These are phyloP conservation scores for Nephelium lappaceum DNA, from an alignment of 345 rosid species.

Conservation along the genomic window DNA sequence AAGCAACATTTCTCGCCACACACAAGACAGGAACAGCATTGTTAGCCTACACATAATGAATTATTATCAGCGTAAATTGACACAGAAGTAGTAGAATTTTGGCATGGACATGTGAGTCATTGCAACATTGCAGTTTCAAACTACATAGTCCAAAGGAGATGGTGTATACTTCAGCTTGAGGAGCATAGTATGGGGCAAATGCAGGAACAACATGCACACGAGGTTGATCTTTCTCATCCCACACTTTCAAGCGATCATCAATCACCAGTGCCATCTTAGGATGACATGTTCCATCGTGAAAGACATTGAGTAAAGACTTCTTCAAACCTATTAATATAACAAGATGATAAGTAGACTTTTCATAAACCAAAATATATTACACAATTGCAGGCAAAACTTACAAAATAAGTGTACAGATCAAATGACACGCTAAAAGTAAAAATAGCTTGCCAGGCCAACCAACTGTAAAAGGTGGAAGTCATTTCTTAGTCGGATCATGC, in stretches of 20 bases:
- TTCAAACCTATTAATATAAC: conserved; percentile 52
- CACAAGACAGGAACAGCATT: conserved; percentile 82
- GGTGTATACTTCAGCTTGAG: conserved; percentile 89
- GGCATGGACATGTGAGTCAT: conserved; percentile 1
- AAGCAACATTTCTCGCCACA: conserved; percentile 94
- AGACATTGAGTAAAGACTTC: conserved; percentile 89
- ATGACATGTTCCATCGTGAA: conserved; percentile 85
- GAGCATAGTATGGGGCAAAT: conserved; percentile 96
- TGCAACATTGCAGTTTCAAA: conserved; percentile 26
- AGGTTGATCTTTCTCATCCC: conserved; percentile 98
- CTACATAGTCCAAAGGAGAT: conserved; percentile 23
- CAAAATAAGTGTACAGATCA: not conserved
- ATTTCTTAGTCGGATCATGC: conserved; percentile 15
- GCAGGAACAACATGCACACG: conserved; percentile 99
- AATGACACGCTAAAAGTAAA: conserved; percentile 4
- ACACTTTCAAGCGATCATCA: conserved; percentile 96
- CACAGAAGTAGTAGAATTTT: conserved; percentile 12
- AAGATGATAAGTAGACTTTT: not conserved
- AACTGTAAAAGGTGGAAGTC: conserved; percentile 15
- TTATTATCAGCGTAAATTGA: conserved; percentile 21
- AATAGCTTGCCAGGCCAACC: conserved; percentile 4
- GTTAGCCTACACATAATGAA: conserved; percentile 57
- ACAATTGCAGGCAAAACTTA: not conserved
- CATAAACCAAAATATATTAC: not conserved
- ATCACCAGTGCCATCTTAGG: conserved; percentile 97